These are phyloP conservation scores for Nannochloris sp. DNA, from an alignment of 139 green algal genomes.

Conservation along the genomic window DNA sequence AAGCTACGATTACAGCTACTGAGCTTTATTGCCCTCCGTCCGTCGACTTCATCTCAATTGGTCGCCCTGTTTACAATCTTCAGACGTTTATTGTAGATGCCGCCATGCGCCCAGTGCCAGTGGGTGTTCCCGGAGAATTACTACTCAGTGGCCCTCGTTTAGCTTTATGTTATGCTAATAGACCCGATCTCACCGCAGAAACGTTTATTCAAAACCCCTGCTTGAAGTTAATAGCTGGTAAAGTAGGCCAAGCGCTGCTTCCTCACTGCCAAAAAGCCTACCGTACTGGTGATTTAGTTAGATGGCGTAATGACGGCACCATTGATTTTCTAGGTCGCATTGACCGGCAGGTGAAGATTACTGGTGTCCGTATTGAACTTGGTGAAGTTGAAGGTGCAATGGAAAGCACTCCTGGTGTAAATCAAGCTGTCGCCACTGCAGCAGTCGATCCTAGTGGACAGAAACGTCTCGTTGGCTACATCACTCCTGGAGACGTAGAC, in stretches of 20 bases:
- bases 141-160: constrained; percentile 32
- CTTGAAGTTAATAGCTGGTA: constrained; percentile 10
- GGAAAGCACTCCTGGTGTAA: neutral
- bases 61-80: constrained; percentile 32
- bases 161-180: constrained; percentile 22
- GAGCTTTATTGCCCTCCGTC: neutral
- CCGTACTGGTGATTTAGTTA: constrained; percentile 35
- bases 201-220: constrained; percentile 31
- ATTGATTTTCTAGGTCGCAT: constrained; percentile 41
- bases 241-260: constrained; percentile 4
- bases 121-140: constrained; percentile 39
- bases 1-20: constrained; percentile 21
- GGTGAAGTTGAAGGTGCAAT: constrained; percentile 45
- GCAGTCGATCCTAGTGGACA: neutral
- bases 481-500: neutral
- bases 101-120: constrained; percentile 14
- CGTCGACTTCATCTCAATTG: constrained; percentile 16
- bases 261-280: constrained; percentile 3
- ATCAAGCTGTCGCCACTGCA: neutral
- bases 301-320: constrained; percentile 18
- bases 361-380: constrained; percentile 51
- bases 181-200: constrained; percentile 28
- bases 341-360: constrained; percentile 48
- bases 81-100: constrained; percentile 25
- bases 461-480: constrained; percentile 14